Evolutionary conservation across 495 filamentous ascomycete genomes (phyloP), one percentile per base, ranked within the genome.

Genomic region (Antarctomyces pellizariae): DNA sequence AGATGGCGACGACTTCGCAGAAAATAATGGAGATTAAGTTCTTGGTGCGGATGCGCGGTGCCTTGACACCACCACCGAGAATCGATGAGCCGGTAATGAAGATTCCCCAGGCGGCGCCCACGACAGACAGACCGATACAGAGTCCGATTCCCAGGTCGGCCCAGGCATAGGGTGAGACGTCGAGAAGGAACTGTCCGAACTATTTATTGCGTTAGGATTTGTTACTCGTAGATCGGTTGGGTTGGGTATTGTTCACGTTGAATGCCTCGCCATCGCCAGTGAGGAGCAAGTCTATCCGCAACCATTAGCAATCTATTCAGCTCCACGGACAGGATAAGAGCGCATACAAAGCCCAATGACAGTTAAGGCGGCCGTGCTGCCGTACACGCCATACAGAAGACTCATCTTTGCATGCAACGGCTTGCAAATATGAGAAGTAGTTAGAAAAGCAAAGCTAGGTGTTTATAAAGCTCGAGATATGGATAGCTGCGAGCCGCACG

Each of bases 1-100:
- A 99, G 48, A 99, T 99, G 43, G 89, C 89, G 35, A 99, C 89
- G 37, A 95, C 89, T 54, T 99, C 89, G 56, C 89, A 99, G 63
- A 99, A 99, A 56, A 99, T 93, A 56, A 99, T 95, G 38, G 89
- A 95, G 45, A 99, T 92, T 33, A 99, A 49, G 54, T 95, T 99
- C 67, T 99, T 99, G 28, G 89, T 99, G 39, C 84, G 75, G 47
- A 99, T 95, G 37, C 86, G 68, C 11, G 86, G 89, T 15, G 89
- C 86, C 41, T 72, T 75, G 46, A 99, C 89, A 53, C 89, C 89
- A 34, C 75, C 89, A 33, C 89, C 89, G 35, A 99, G 61, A 46
- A 99, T 99, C 26, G 83, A 92, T n/a, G 83, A 90, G 40, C 89
- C 89, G 7, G 86, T 93, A 28, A 93, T 79, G 57, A 99, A 83